Base-by-base conservation (phyloP, 331 rosid genomes). In the Saraca asoca region DNA sequence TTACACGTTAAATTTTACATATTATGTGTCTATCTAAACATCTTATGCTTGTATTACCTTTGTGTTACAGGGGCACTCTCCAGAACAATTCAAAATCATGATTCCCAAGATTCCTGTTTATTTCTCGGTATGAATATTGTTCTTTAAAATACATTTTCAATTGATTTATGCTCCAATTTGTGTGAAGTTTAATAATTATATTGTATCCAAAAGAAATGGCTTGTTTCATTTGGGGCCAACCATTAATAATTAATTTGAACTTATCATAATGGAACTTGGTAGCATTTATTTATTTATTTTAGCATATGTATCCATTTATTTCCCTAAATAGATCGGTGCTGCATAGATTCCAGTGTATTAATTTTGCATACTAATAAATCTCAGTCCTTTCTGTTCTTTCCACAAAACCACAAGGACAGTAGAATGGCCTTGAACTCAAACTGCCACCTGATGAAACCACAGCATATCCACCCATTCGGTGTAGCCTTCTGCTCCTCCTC, bases 81-180 rank as follows among this genome's bases (percentile, higher is more conserved):
- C 96, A 10, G 75, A 82, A 65, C 98, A 93, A 70, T 93, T 93
- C 77, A 90, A 93, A 90, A 90, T 93, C 8, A 48, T 20, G 74
- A 85, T 93, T 76, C 97, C 95, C 38, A 80, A 70, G 81, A 86
- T 90, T 75, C 97, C 88, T 48, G 96, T 95, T 20, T 93, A 93
- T 79, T 93, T 93, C 78, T 88, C 97, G 80, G 98, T 93, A 86
- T 41, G 87, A 52, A 75, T 74, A 33, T 68, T 53, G n/a, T 49
- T 13, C 12, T 7, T 7, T 1, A 1, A 41, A 54, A 15, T 18
- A 45, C 69, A 15, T 74, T 66, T 34, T 58, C 43, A 43, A 33
- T 68, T 39, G 61, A 58, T 58, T 45, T 70, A 51, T 68, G 31
- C 50, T 66, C 70, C 12, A 12, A 15, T 20, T 55, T 55, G 51